Evolutionary conservation across 2,329 filamentous ascomycete genomes (phyloP), one percentile per base, ranked within the genome.

Genomic region (Fusarium floridanum): DNA sequence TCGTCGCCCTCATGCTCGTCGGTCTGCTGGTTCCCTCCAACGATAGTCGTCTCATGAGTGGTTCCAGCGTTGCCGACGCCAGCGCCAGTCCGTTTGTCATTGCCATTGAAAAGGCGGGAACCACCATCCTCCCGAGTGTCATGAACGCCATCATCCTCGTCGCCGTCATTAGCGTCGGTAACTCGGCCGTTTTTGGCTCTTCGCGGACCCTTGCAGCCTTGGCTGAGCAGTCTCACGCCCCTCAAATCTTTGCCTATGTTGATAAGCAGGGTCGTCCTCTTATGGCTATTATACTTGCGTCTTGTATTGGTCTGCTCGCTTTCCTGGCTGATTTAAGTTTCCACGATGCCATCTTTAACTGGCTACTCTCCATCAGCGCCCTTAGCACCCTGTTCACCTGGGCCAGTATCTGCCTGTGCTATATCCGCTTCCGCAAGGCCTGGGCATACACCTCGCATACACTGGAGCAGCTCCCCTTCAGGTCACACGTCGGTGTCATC

Each of bases 111-210:
- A 93, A 94, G 71, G 95, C 95, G 1, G 93, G 94, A 5, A 97
- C 98, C 77, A 85, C 89, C 27, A 91, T 92, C 1, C 89, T 98
- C 2, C 94, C 95, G 1, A 95, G 93, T 0, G 89, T 98, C 65
- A 97, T 98, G 93, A 98, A 98, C 82, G 91, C 91, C n/a, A 94
- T 98, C 66, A 98, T 98, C 81, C 91, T 98, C 79, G 91, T 98
- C 72, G 93, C 95, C 24, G 95, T 98, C 9, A 86, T 98, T 34
- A 97, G 94, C 1, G 95, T 98, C 67, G 95, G 95, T 60, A 98
- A 98, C 83, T 96, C 94, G 4, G 92, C 95, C 71, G 92, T 98
- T 67, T 98, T 97, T 80, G 96, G 95, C 32, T 96, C 94, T 12
- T 97, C 94, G 1, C 91, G 96, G 77, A 98, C 95, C 0, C 89